Base-by-base conservation (phyloP, 345 rosid species). In the Abelmoschus esculentus region DNA sequence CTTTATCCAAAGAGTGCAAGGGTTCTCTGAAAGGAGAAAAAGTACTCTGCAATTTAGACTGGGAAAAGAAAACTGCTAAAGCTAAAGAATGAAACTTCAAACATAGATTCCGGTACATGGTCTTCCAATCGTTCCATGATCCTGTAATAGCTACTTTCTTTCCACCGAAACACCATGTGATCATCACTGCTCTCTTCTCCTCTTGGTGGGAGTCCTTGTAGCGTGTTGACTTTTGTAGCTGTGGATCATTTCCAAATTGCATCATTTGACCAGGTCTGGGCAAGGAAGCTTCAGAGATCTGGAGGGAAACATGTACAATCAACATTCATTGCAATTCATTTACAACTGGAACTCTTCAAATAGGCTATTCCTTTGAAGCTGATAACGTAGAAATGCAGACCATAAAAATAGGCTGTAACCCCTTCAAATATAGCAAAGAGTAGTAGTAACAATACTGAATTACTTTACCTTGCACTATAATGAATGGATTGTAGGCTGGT, bases 41-140 rank as follows among this genome's bases (percentile, higher is more conserved):
- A n/a, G 54, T 22, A 29, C 26, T 58, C 19, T 38, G 13, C 7
- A 3, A 69, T 14, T 10, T 72, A 38, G 42, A 38, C 56, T 17
- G 74, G 2, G 12, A 53, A 26, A 28, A 29, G 8, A 55, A 40
- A 1, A 66, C 15, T 56, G 59, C 57, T 66, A 9, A 49, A 29
- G 38, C 5, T 52, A n/a, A 50, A 34, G 38, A 34, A 34, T 34
- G 38, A 34, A 34, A 34, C 38, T 34, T 34, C 38, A 34, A 34
- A 34, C 31, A 36, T 47, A 71, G 52, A 71, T 54, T 60, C 19
- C 57, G 18, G 28, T 72, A 85, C 92, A 72, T 69, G 18, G 52
- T 77, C 26, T 32, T 59, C 92, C 92, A 87, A 56, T 84, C 79
- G 76, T 87, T 80, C 92, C 92, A 87, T 15, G 90, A 84, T 57